Evolutionary conservation across 2,329 filamentous ascomycete species (phyloP).

Genomic region (Curvularia hawaiiensis): DNA sequence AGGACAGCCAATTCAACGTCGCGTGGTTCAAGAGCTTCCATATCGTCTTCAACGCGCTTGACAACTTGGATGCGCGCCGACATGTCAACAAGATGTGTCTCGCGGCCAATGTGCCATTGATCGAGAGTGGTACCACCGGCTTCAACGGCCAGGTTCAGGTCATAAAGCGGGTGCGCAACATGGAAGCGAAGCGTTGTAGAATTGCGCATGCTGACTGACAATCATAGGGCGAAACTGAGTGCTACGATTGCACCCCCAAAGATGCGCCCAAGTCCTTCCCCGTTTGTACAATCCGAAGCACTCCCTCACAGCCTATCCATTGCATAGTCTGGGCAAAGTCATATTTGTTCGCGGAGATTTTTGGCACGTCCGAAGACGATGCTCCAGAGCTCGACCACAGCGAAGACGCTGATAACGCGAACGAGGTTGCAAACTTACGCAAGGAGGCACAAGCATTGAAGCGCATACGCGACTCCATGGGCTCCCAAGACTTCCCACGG

Average conservation of each 20-base stretch:
- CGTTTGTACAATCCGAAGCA: conserved; percentile 96
- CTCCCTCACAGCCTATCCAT: conserved; percentile 93
- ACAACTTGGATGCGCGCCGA: conserved; percentile 90
- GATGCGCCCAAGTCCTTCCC: conserved; percentile 91
- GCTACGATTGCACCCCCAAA: conserved; percentile 93
- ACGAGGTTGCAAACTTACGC: conserved; percentile 86
- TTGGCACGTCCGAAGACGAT: conserved; percentile 88
- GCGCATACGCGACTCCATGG: conserved; percentile 80
- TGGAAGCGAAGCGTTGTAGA: background rate
- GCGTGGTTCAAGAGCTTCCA: conserved; percentile 85
- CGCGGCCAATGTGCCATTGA: conserved; percentile 84
- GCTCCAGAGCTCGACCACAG: conserved; percentile 78
- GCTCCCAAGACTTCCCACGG: conserved; percentile 74
- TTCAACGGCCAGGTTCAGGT: conserved; percentile 98
- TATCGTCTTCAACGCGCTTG: conserved; percentile 94
- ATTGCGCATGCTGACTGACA: conserved; percentile 7
- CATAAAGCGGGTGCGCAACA: conserved; percentile 72
- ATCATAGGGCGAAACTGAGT: conserved; percentile 76
- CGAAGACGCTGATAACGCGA: conserved; percentile 78
- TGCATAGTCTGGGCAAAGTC: conserved; percentile 99
- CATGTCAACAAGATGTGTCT: conserved; percentile 99
- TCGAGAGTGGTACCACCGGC: conserved; percentile 96
- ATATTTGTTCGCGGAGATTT: conserved; percentile 93
- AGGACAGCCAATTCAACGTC: conserved; percentile 82
- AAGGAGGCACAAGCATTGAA: conserved; percentile 84